Evolutionary conservation across 73 alveolate genomes (phyloP).

Genomic region (Urostyla sp.): DNA sequence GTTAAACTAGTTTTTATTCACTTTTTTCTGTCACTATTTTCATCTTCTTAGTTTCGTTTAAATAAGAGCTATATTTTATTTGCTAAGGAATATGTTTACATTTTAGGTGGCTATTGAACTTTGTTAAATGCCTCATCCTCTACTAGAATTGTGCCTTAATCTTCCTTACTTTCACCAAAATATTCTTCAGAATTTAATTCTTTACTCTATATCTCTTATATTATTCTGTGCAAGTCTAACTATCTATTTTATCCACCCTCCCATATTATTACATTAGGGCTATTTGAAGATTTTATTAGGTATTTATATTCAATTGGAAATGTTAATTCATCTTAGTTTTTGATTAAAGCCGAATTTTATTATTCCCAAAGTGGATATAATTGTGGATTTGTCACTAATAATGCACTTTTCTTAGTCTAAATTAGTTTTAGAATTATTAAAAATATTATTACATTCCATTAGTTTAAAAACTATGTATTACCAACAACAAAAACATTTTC

Average conservation of each 20-base stretch:
- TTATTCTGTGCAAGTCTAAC: background rate
- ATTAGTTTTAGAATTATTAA: background rate
- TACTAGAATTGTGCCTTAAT: background rate
- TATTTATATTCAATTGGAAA: slow-evolving; percentile 47
- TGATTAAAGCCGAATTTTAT: background rate
- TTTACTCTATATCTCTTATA: background rate
- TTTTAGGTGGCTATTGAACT: background rate
- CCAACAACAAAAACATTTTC: slow-evolving; percentile 32
- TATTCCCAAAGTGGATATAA: slow-evolving; percentile 25
- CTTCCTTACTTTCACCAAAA: background rate
- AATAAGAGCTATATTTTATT: background rate
- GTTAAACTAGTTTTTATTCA: background rate
- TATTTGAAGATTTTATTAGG: background rate
- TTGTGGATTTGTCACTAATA: background rate
- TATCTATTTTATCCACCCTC: slow-evolving; percentile 48
- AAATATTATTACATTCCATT: slow-evolving; percentile 20
- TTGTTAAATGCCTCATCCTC: background rate
- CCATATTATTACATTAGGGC: slow-evolving; percentile 10
- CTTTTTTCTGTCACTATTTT: background rate
- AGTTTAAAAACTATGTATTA: background rate
- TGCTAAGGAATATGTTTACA: too few relatives aligned
- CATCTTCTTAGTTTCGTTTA: background rate
- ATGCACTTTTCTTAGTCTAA: background rate
- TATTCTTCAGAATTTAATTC: background rate
- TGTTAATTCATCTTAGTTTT: slow-evolving; percentile 2